Evolutionary conservation across 2,329 filamentous ascomycete genomes (phyloP).

Genomic region (Aureobasidium sp.): DNA sequence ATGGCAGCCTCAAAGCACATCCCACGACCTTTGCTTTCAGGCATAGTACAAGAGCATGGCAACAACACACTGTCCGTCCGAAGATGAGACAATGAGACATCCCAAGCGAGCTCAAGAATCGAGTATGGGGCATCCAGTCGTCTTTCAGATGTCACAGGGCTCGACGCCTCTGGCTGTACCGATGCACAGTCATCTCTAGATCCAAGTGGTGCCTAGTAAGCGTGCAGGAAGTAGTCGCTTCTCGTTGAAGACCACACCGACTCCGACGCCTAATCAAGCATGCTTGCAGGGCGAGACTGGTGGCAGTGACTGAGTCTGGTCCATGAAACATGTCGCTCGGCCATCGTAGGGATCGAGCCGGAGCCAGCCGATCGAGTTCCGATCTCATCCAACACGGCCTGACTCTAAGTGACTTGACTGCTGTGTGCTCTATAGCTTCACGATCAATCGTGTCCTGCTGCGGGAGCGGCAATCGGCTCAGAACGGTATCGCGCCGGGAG

Average conservation of each 20-base stretch:
- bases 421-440: background rate
- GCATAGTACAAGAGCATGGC: background rate
- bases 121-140: too few species aligned
- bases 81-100: too few species aligned
- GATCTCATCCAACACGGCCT: constrained; percentile 4
- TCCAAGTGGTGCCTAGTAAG: background rate
- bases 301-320: background rate
- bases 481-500: background rate
- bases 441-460: background rate
- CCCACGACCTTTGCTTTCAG: background rate
- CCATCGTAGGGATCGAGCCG: background rate
- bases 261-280: too few species aligned
- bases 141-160: background rate
- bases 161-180: background rate
- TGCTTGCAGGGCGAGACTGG: background rate
- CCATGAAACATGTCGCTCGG: background rate
- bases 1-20: background rate
- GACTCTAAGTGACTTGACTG: background rate
- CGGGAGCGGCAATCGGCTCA: background rate
- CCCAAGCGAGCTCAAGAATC: too few species aligned
- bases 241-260: background rate
- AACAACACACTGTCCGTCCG: background rate
- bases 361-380: background rate
- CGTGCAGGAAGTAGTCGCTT: background rate
- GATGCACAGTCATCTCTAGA: background rate